phyloP scores from a whole-genome alignment of 495 filamentous ascomycete species.

The Podospora bellae-mahoneyi region DNA sequence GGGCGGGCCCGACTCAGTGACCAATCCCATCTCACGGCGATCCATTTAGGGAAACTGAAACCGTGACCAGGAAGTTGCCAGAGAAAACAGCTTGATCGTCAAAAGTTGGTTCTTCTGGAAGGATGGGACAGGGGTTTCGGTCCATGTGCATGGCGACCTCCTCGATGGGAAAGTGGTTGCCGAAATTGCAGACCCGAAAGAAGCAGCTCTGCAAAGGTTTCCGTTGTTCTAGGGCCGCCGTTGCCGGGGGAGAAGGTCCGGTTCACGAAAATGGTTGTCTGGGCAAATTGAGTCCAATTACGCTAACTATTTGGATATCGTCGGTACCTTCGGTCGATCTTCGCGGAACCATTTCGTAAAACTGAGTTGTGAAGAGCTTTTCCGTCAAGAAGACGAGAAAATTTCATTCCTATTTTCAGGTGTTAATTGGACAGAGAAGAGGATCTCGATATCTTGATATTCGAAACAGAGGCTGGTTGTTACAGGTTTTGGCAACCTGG shows the following conservation, averaged over 20 bases:
- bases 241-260: background rate
- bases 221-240: background rate
- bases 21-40: conserved; percentile 11
- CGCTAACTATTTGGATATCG: background rate
- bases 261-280: background rate
- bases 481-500: background rate
- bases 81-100: background rate
- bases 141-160: background rate
- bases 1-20: background rate
- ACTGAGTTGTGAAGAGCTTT: background rate
- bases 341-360: background rate
- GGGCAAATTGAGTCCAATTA: background rate
- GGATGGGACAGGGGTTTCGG: background rate
- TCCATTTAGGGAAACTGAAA: conserved; percentile 13
- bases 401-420: background rate
- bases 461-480: background rate
- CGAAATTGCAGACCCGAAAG: background rate
- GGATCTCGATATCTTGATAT: background rate
- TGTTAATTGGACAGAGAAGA: background rate
- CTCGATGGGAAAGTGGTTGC: background rate
- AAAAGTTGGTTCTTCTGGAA: background rate
- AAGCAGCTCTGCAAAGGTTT: background rate
- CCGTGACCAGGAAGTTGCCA: background rate
- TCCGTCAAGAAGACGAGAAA: background rate
- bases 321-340: background rate